Base-by-base conservation (phyloP, 1,284 basidiomycete species). In the Cryptococcus sp. region DNA sequence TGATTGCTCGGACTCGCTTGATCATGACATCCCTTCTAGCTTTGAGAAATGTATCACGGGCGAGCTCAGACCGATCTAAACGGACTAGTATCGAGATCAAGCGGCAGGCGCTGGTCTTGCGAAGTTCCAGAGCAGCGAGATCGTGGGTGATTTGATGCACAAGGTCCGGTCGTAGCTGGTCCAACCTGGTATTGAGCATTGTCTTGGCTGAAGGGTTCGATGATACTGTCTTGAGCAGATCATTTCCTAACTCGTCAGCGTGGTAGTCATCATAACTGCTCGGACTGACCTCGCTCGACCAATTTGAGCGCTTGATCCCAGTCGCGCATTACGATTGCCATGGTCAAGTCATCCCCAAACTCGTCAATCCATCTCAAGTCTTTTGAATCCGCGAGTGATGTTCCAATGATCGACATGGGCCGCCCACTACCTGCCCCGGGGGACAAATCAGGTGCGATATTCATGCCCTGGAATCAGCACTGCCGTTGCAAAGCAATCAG, bases 281-380 rank as follows among this genome's bases (percentile, higher is more conserved):
- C 14, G 4, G 28, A 28, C 60, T 62, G 45, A 85, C 91, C 90
- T 74, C 88, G 83, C 65, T 94, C 89, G 9, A 97, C 84, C 2
- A 96, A 78, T 11, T 78, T 77, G 11, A 89, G 87, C 0, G 92
- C 91, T 62, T 86, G 83, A 28, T 88, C 85, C 88, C 91, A 98
- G 61, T 91, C 84, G 46, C 89, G 81, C 46, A 92, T 78, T 1
- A 93, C 89, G 56, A 98, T 93, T 2, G 89, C 83, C 14, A 98
- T 92, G 0, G 89, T 88, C 9, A 98, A 76, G 45, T 94, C 85
- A 69, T 98, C 96, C 2, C 86, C 84, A 76, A 91, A 92, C 56
- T 96, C 91, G 50, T 86, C 85, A 19, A 91, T 83, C 84, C 88
- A 97, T 16, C 86, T 81, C 4, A 84, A 77, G 71, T 94, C 89